These are phyloP conservation scores for Globisporangium solare DNA, from an alignment of 352 stramenopile species.

Conservation along the genomic window DNA sequence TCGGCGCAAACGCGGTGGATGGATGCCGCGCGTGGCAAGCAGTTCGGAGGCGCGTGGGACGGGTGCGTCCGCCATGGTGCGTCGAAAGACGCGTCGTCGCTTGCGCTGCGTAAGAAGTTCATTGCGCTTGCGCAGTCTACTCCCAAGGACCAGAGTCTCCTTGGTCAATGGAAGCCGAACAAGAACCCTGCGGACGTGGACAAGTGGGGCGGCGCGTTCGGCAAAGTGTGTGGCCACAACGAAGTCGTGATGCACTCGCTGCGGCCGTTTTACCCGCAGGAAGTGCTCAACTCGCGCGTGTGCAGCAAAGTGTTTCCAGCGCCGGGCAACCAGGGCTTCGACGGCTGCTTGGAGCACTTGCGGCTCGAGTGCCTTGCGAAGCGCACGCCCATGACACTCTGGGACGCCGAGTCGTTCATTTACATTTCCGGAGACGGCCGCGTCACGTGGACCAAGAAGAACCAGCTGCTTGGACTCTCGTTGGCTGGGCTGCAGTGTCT, in stretches of 20 bases:
- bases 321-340: constrained; percentile 85
- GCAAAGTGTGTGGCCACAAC: constrained; percentile 88
- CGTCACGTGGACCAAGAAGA: constrained; percentile 62
- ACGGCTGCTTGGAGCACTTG: constrained; percentile 87
- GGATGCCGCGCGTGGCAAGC: constrained; percentile 41
- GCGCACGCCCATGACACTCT: constrained; percentile 64
- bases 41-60: constrained; percentile 58
- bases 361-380: constrained; percentile 48
- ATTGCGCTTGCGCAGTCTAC: constrained; percentile 19
- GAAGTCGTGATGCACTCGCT: constrained; percentile 86
- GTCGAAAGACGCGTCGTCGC: constrained; percentile 65
- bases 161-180: constrained; percentile 69
- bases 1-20: constrained; percentile 84
- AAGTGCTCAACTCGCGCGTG: constrained; percentile 86
- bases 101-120: constrained; percentile 40
- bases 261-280: constrained; percentile 81
- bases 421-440: constrained; percentile 44
- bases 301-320: constrained; percentile 75
- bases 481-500: constrained; percentile 59
- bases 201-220: constrained; percentile 78
- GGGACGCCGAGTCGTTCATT: constrained; percentile 79
- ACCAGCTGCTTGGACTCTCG: constrained; percentile 52
- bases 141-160: constrained; percentile 14
- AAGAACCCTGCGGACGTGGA: constrained; percentile 56
- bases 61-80: constrained; percentile 69